Base-by-base conservation (phyloP, 1,139 yeast genomes). In the Meyerozyma athensensis region DNA sequence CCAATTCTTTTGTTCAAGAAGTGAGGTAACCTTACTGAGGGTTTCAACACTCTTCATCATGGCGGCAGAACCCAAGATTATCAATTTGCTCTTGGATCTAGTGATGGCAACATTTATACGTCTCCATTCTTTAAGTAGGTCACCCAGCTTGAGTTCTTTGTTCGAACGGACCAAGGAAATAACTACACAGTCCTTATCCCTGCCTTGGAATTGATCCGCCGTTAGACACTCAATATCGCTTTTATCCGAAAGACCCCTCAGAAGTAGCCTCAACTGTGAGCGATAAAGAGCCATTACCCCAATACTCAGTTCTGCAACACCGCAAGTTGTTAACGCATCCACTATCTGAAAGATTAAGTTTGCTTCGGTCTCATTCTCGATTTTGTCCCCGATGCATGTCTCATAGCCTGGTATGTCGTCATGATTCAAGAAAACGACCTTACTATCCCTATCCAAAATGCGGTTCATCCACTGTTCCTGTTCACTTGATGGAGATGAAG, bases 171-270 rank as follows among this genome's bases (percentile, higher is more conserved):
- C 97, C 46, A 92, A 63, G 1, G 97, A 89, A 5, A 94, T 79
- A 2, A 94, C 77, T 10, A 94, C 79, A 50, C 96, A 82, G 36
- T 89, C 94, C 56, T 89, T 92, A 56, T 94, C 99, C 39, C 97
- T 72, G 0, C 98, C 99, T 60, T 94, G 98, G 48, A 85, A 92
- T 46, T 86, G 92, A 58, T 94, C 99, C 0, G 97, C 97, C 0
- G 98, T 94, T 43, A 92, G 65, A 19, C 86, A 72, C 49, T 92
- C 97, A 28, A 92, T 63, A 0, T 68, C 74, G 3, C 59, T 54
- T 13, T 64, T 57, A 2, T 56, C 53, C 0, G 56, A 43, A 30
- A 84, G 63, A 20, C 63, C 57, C 10, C 73, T 65, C 33, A 68
- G 67, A 36, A 87, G 62, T 8, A 79, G 58, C 24, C 77, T 60